Evolutionary conservation across 192 early-diverging fungal species (phyloP).

Genomic region (Coemansia sp.): DNA sequence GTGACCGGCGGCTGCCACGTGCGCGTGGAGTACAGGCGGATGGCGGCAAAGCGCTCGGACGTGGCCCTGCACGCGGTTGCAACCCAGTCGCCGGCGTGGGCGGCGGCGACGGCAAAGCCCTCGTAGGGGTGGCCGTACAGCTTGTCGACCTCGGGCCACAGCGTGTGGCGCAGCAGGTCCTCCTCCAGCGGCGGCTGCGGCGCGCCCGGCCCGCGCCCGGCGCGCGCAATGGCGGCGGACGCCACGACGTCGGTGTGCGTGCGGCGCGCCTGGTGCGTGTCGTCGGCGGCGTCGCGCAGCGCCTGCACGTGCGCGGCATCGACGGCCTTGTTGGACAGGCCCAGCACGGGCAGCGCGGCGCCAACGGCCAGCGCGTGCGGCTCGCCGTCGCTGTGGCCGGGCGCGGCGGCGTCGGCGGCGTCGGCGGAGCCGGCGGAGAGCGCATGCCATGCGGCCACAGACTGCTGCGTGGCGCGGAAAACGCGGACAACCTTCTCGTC

Average conservation of each 20-base stretch:
- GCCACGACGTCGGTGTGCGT: slow-evolving; percentile 61
- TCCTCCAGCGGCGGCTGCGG: slow-evolving; percentile 84
- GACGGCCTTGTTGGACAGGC: slow-evolving; percentile 95
- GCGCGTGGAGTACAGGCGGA: slow-evolving; percentile 36
- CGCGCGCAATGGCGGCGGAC: slow-evolving; percentile 32
- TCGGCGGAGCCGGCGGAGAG: neutral
- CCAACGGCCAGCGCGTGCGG: slow-evolving; percentile 61
- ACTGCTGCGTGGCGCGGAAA: slow-evolving; percentile 82
- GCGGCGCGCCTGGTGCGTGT: slow-evolving; percentile 62
- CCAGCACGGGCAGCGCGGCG: slow-evolving; percentile 84
- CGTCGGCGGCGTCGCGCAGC: slow-evolving; percentile 25
- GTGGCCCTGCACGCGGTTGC: slow-evolving; percentile 63
- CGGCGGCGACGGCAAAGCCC: slow-evolving; percentile 75
- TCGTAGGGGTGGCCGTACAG: slow-evolving; percentile 98
- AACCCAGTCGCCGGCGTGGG: slow-evolving; percentile 68
- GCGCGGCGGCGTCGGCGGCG: no score
- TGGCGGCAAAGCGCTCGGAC: slow-evolving; percentile 26
- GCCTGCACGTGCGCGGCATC: slow-evolving; percentile 48
- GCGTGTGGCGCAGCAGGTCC: slow-evolving; percentile 81
- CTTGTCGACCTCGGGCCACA: slow-evolving; percentile 97
- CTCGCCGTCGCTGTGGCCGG: neutral
- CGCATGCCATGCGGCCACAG: slow-evolving; percentile 65
- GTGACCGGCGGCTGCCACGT: slow-evolving; percentile 33
- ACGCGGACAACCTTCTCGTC: slow-evolving; percentile 95
- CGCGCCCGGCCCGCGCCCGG: slow-evolving; percentile 13